Evolutionary conservation across 495 filamentous ascomycete species (phyloP), one percentile per base, ranked within the genome.

Genomic region (Neurospora discreta): DNA sequence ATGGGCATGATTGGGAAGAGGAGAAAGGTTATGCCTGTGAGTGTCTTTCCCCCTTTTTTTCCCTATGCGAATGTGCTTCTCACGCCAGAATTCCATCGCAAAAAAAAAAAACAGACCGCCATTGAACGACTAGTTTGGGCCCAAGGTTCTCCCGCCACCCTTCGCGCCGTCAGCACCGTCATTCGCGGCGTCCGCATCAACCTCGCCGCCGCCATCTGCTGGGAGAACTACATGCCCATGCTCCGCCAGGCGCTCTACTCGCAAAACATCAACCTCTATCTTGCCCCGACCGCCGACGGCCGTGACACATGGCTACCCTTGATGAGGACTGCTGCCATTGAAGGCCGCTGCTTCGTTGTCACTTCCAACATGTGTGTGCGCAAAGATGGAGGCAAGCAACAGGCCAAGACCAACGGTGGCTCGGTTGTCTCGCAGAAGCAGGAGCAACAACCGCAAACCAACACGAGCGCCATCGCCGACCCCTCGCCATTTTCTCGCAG

Each of bases 201-300:
- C 18, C 82, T 97, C 8, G 95, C 89, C 0, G 89, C 92, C 0
- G 95, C 94, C 2, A 96, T 98, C 52, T 98, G 95, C 83, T 98
- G 95, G 95, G 95, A 98, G 81, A 98, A 93, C 74, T 97, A 93
- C 78, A 98, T 98, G 95, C 95, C 95, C 0, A 82, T 98, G 23
- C 85, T 98, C 1, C 80, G 84, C 5, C 84, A 86, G 68, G 75
- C 89, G 26, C 85, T 98, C 20, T 98, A 98, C 76, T 86, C 88
- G 3, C 95, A 98, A 80, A 96, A 97, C 77, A 91, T 97, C 71
- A 97, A 95, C 77, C 83, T 98, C 26, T 98, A 96, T 76, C 89
- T 98, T 18, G 94, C 95, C 0, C 95, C 95, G 0, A 98, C 94
- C 2, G 95, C 95, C 10, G 95, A 98, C 80, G 87, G 84, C 26